A percentile compares a stretch with the other conserved stretches of the same genome.
Evolutionary conservation across 2,329 filamentous ascomycete genomes (phyloP).

Genomic region (Huntiella moniliformis): DNA sequence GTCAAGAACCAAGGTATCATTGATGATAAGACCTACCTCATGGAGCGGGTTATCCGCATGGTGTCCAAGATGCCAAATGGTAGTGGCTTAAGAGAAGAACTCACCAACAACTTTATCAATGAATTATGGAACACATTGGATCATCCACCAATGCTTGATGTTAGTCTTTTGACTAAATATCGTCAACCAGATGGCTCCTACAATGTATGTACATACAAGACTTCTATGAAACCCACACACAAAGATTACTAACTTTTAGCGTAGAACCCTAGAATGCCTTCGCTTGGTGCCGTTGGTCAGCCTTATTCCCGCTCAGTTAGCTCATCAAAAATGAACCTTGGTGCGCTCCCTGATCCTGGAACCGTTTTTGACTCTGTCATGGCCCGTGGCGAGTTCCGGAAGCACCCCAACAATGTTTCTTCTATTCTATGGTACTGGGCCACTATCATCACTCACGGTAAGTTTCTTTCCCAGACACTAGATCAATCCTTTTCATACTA

Average conservation of each 20-base stretch:
- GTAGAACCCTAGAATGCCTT: constrained; percentile 45
- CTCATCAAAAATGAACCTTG: constrained; percentile 38
- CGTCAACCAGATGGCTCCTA: constrained; percentile 51
- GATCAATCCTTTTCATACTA: not conserved
- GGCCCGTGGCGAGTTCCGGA: constrained; percentile 29
- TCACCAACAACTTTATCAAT: constrained; percentile 50
- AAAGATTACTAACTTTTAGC: not conserved
- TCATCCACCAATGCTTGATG: constrained; percentile 50
- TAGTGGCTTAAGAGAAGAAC: constrained; percentile 39
- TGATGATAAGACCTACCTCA: constrained; percentile 62
- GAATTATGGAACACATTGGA: constrained; percentile 54
- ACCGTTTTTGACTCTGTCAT: constrained; percentile 45
- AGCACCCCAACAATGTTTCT: constrained; percentile 54
- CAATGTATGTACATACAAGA: constrained; percentile 29
- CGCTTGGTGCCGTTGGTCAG: constrained; percentile 47
- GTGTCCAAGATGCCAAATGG: constrained; percentile 44
- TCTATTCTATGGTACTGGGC: constrained; percentile 57
- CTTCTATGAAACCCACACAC: not conserved
- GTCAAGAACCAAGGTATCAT: constrained; percentile 41
- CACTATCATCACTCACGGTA: constrained; percentile 53
- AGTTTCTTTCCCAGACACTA: constrained; percentile 10
- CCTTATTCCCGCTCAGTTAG: constrained; percentile 47
- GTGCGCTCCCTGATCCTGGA: constrained; percentile 47
- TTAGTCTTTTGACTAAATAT: constrained; percentile 44
- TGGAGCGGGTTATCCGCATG: constrained; percentile 55